Conservation (phyloP, 2,329 filamentous ascomycete genomes). For the Blumeria hordei region DNA sequence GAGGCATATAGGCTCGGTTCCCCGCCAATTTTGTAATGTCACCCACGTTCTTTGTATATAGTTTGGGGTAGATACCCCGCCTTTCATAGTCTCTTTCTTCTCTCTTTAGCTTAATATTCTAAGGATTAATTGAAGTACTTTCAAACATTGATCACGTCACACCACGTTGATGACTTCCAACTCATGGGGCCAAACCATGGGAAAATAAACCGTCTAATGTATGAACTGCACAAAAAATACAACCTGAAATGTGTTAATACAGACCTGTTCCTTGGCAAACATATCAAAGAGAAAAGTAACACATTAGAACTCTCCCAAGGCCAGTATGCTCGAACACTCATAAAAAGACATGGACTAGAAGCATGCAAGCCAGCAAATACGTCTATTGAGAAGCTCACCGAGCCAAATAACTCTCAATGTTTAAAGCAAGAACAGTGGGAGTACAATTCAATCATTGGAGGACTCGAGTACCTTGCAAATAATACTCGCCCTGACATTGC, state of each 20-base stretch:
- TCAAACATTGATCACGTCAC: too few relatives aligned
- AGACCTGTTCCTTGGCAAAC: not conserved
- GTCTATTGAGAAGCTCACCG: not conserved
- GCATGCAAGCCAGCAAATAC: not conserved
- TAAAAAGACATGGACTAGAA: not conserved
- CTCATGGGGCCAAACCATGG: not conserved
- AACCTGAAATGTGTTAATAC: not conserved
- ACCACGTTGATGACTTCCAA: not conserved
- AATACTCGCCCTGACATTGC: not conserved
- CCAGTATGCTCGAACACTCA: not conserved
- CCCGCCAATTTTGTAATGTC: too few relatives aligned
- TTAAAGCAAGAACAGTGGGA: not conserved
- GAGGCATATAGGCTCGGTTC: too few relatives aligned
- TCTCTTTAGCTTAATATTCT: too few relatives aligned
- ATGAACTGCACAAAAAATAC: not conserved
- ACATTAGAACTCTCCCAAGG: not conserved
- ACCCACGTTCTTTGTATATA: too few relatives aligned
- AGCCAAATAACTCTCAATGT: not conserved
- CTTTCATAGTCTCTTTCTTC: too few relatives aligned
- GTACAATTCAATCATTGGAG: too few relatives aligned
- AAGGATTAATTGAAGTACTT: too few relatives aligned
- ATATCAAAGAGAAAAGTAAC: not conserved
- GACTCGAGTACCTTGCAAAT: not conserved
- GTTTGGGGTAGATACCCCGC: too few relatives aligned
- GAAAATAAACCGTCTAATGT: not conserved